Percentiles rank a stretch among this genome's conserved stretches.
Conservation (phyloP, 208 protist genomes). For the Crithidia mellificae region DNA sequence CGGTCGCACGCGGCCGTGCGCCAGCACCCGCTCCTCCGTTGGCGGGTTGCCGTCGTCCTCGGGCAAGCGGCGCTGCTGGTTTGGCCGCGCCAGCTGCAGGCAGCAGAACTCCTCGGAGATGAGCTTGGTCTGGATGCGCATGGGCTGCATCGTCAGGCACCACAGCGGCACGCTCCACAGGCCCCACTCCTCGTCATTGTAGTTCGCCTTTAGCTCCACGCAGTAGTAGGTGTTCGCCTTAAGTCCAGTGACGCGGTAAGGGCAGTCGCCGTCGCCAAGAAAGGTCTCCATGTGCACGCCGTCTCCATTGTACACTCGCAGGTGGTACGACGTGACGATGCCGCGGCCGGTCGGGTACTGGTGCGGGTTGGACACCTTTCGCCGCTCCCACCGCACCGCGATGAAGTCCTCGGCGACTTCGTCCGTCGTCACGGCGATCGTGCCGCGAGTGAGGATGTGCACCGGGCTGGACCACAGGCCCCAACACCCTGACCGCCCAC, state of each 20-base stretch:
- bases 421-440: slow-evolving; percentile 76
- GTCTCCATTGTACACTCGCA: slow-evolving; percentile 84
- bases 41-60: slow-evolving; percentile 87
- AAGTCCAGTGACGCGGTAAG: slow-evolving; percentile 82
- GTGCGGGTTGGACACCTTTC: slow-evolving; percentile 74
- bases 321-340: slow-evolving; percentile 87
- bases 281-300: slow-evolving; percentile 82
- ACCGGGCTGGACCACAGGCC: slow-evolving; percentile 84
- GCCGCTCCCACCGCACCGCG: slow-evolving; percentile 85
- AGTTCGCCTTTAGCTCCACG: slow-evolving; percentile 91
- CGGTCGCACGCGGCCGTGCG: slow-evolving; percentile 69
- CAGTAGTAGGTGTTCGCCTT: slow-evolving; percentile 91
- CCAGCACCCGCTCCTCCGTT: slow-evolving; percentile 38
- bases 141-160: slow-evolving; percentile 90
- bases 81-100: slow-evolving; percentile 64
- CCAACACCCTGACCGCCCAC: slow-evolving; percentile 83
- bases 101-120: slow-evolving; percentile 91
- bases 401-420: slow-evolving; percentile 92
- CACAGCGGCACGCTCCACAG: slow-evolving; percentile 89
- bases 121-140: slow-evolving; percentile 82
- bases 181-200: slow-evolving; percentile 94
- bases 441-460: slow-evolving; percentile 87
- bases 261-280: slow-evolving; percentile 86
- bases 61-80: slow-evolving; percentile 78
- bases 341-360: slow-evolving; percentile 84